A percentile compares a stretch with the other conserved stretches of the same genome.
Evolutionary conservation across 2,329 filamentous ascomycete species (phyloP).

Genomic region (Aureobasidium sp.): DNA sequence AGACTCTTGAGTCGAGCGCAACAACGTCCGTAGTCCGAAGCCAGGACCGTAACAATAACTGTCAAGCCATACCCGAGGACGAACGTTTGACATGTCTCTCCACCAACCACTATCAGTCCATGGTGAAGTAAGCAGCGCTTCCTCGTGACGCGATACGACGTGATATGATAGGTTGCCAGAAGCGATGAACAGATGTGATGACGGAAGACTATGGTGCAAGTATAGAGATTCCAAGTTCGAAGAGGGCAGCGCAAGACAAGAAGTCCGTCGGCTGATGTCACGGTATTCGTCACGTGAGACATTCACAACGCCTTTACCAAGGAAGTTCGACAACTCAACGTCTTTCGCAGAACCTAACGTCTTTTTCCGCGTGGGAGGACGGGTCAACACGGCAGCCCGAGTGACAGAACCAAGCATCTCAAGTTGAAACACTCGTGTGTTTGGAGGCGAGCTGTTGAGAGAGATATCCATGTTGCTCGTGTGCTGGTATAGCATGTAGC

Average conservation of each 20-base stretch:
- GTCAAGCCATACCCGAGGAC: neutral
- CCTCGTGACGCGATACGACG: neutral
- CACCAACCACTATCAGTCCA: neutral
- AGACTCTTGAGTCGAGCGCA: neutral
- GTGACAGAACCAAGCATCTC: neutral
- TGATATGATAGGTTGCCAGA: neutral
- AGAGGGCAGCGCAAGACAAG: neutral
- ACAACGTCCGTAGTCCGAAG: neutral
- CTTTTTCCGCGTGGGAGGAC: neutral
- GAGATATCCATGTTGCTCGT: neutral
- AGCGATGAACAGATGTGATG: neutral
- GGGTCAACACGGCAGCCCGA: neutral
- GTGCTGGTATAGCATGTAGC: neutral
- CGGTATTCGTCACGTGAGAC: neutral
- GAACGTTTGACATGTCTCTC: conserved; percentile 5
- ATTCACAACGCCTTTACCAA: neutral
- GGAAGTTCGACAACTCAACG: neutral
- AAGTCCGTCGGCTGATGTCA: neutral
- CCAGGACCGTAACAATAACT: neutral
- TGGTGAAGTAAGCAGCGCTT: neutral
- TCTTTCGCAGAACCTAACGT: neutral
- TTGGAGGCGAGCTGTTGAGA: neutral
- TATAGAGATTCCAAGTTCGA: neutral
- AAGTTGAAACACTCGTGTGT: neutral
- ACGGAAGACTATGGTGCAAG: neutral